A percentile compares a stretch with the other conserved stretches of the same genome.
Conservation (phyloP, 305 asterid species). For the Coffea humblotiana region DNA sequence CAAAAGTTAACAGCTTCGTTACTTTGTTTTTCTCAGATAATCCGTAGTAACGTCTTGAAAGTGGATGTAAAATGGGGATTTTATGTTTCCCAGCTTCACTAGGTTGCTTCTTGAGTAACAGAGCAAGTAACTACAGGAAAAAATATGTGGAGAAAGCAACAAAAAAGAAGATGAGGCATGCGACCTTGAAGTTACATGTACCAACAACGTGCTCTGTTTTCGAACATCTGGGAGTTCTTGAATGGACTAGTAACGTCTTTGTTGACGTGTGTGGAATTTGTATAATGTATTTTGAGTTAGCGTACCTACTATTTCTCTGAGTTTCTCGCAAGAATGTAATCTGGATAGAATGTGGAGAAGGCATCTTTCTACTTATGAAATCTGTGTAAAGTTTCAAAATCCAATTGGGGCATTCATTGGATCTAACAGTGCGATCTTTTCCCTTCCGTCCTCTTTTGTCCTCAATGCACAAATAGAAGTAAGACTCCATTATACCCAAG, state of each 20-base stretch:
- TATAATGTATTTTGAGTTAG: background rate
- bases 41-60: background rate
- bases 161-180: background rate
- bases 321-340: background rate
- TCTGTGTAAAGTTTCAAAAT: background rate
- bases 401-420: background rate
- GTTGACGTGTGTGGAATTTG: background rate
- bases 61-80: background rate
- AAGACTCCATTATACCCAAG: background rate
- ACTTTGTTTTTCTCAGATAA: background rate
- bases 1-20: background rate
- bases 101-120: background rate
- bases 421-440: background rate
- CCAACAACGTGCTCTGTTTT: background rate
- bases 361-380: no score
- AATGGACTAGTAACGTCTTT: conserved; percentile 1
- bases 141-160: background rate
- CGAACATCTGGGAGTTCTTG: background rate
- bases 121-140: background rate
- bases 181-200: background rate
- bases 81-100: background rate
- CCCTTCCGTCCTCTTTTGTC: background rate
- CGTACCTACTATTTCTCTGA: background rate
- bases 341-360: background rate
- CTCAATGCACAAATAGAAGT: background rate